Evolutionary conservation across 805 yeast species (phyloP), one percentile per base, ranked within the genome.

Genomic region (Cyberlindnera mycetangii): DNA sequence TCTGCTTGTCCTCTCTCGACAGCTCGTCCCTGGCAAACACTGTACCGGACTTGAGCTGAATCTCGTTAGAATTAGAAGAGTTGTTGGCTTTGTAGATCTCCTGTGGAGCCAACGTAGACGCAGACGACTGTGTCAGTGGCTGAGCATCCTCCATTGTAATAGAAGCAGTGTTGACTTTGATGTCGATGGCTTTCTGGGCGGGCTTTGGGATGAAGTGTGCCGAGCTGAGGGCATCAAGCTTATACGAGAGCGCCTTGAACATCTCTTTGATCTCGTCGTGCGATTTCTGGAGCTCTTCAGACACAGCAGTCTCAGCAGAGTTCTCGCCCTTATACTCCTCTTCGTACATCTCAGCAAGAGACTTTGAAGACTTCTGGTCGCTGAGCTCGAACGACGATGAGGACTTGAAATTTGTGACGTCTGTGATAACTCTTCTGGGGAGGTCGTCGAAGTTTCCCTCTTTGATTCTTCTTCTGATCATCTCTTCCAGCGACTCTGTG

Each of bases 61-160:
- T 84, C 62, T 86, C 90, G 56, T 78, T 75, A 12, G 72, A 69
- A 39, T 72, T 69, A 38, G 69, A 70, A 12, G 72, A 65, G 59
- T 52, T 75, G 50, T 66, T 70, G 7, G 71, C 62, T 60, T 73
- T 78, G 66, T 83, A 93, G 8, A 93, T 74, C 67, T 92, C 99
- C 69, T 92, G 99, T 32, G 99, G 99, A 2, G 99, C 99, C 56
- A 93, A 73, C 39, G 85, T 78, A 12, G 83, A 70, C 18, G 83
- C 87, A 27, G 77, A 69, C 2, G 93, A 79, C 68, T 86, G 73
- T 30, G 89, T 82, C 46, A 88, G 72, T 39, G 99, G 99, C 68
- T 89, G 97, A 1, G 97, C 93, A 60, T 93, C 98, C 67, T 92
- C 99, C 96, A 92, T 87, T 2, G 83, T 60, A 39, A 93, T 83